Conservation (phyloP, 2,329 filamentous ascomycete genomes). For the Fusarium sp. region DNA sequence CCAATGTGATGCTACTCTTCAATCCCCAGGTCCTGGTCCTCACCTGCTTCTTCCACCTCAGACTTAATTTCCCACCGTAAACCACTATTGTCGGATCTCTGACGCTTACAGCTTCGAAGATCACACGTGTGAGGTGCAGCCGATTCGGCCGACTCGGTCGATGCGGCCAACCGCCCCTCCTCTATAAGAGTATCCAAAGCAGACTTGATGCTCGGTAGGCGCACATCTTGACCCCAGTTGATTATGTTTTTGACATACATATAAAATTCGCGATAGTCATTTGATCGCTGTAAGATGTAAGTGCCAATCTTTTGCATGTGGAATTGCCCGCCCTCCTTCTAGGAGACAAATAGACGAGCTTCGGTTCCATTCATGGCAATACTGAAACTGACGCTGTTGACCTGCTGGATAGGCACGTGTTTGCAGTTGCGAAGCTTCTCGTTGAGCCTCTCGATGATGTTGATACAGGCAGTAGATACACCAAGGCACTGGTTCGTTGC, state of each 20-base stretch:
- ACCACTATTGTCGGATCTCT: too few relatives aligned
- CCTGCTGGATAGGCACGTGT: constrained; percentile 33
- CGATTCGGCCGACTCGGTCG: background rate
- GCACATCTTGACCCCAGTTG: constrained; percentile 50
- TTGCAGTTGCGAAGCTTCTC: background rate
- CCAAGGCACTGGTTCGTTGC: constrained; percentile 55
- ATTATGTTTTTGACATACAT: constrained; percentile 54
- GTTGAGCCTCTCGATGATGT: constrained; percentile 38
- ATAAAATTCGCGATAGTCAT: constrained; percentile 50
- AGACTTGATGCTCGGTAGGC: constrained; percentile 47
- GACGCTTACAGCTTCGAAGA: background rate
- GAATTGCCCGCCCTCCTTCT: constrained; percentile 39
- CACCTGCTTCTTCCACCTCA: too few relatives aligned
- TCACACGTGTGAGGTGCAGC: too few relatives aligned
- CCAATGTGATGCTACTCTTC: too few relatives aligned
- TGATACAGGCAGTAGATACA: constrained; percentile 50
- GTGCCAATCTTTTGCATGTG: constrained; percentile 27
- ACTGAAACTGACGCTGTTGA: constrained; percentile 36
- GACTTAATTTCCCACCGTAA: too few relatives aligned
- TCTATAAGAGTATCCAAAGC: constrained; percentile 19
- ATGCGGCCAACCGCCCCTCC: background rate
- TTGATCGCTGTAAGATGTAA: constrained; percentile 49
- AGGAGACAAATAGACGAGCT: constrained; percentile 53
- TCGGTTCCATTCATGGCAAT: constrained; percentile 51
- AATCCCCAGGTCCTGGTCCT: too few relatives aligned